These are phyloP conservation scores for Catharanthus roseus DNA, from an alignment of 257 asterid genomes.

Conservation along the genomic window DNA sequence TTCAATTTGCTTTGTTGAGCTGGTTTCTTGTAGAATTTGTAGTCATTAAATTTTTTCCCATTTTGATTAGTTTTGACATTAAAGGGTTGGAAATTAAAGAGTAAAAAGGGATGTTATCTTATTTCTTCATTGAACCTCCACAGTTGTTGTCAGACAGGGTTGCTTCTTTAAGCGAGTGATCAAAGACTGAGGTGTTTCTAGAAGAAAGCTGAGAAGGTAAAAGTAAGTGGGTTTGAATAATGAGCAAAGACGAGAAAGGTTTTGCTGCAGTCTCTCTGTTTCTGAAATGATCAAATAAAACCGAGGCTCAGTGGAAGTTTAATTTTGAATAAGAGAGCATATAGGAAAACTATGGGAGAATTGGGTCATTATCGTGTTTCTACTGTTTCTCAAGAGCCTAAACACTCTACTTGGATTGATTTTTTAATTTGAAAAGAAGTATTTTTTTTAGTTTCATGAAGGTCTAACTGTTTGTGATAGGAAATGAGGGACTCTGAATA, in stretches of 20 bases:
- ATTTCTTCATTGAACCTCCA: not conserved
- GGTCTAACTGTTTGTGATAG: too few species aligned
- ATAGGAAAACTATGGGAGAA: not conserved
- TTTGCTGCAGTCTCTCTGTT: constrained; percentile 2
- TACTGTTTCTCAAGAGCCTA: not conserved
- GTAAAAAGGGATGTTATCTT: not conserved
- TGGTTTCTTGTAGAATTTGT: not conserved
- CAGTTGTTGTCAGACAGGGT: not conserved
- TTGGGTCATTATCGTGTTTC: not conserved
- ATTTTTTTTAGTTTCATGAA: too few species aligned
- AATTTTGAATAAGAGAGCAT: not conserved
- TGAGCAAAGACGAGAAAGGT: not conserved
- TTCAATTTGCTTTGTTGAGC: not conserved
- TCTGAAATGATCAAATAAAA: not conserved
- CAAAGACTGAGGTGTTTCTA: not conserved
- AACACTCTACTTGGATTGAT: too few species aligned
- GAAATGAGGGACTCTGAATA: too few species aligned
- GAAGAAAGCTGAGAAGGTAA: too few species aligned
- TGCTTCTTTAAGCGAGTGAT: not conserved
- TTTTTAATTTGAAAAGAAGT: too few species aligned
- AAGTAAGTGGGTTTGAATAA: not conserved
- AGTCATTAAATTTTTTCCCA: not conserved
- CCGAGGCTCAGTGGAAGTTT: not conserved
- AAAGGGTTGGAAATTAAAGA: not conserved
- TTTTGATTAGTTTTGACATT: not conserved